Base-by-base conservation (phyloP, 495 filamentous ascomycete genomes). In the Talaromyces trachyspermus region DNA sequence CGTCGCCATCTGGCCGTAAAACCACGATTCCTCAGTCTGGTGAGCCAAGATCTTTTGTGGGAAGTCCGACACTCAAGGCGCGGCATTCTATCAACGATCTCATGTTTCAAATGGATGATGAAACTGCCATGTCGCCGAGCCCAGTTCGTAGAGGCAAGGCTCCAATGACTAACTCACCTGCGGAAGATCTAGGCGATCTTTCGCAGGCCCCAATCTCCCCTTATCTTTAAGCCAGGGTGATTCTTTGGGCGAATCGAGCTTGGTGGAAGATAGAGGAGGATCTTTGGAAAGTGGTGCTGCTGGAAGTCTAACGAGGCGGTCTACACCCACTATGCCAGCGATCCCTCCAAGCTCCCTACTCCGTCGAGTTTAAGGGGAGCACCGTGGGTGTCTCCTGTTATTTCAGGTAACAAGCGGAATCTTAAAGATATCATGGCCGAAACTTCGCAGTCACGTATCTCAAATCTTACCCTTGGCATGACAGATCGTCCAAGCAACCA, bases 81-180 rank as follows among this genome's bases (percentile, higher is more conserved):
- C 86, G 77, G 50, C 73, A 71, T 17, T 88, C 84, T 0, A 63
- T 70, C 2, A 66, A 69, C n/a, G 89, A 95, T 51, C 70, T 95
- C 29, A 92, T 95, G 70, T 95, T 95, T 57, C 82, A 89, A 49
- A 95, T 95, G 88, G 90, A 95, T 48, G 88, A 91, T n/a, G 89
- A 88, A 32, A 70, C 64, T 35, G 48, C 49, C 10, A 46, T 63
- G 30, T 60, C 64, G 0, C 50, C 60, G 4, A 45, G 44, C n/a
- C 49, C 62, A 29, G 46, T 49, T 1, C 43, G 47, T 8, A 68
- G 63, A 55, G 66, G 66, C 3, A 68, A 68, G 47, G 29, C 15
- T 23, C 19, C 42, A 8, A 15, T 46, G 30, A 22, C 29, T 37
- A 36, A 4, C 23, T 5, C 20, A 22, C 29, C 18, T 10, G 27